These are phyloP conservation scores for Aurinia saxatilis DNA, from an alignment of 345 rosid genomes.

Conservation along the genomic window DNA sequence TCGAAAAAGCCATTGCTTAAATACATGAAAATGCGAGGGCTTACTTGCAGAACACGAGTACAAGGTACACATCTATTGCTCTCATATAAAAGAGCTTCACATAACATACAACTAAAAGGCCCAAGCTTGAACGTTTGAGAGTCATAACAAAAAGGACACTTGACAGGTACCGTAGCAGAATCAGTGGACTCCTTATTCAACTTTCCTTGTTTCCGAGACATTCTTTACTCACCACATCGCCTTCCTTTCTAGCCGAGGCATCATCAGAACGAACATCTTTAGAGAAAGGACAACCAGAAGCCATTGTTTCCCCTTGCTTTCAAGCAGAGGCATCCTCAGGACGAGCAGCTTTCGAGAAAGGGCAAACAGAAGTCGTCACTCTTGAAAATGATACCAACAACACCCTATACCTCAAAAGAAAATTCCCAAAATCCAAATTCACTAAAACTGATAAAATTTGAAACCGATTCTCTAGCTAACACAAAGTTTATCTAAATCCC, in stretches of 20 bases:
- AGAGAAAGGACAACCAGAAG: constrained; percentile 49
- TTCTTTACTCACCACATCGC: constrained; percentile 20
- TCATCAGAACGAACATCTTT: constrained; percentile 71
- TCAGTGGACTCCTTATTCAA: constrained; percentile 33
- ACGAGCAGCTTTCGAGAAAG: constrained; percentile 60
- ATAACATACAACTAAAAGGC: constrained; percentile 88
- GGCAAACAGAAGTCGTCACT: constrained; percentile 73
- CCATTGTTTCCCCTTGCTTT: not conserved
- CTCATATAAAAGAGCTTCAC: constrained; percentile 82
- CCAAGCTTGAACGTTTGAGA: constrained; percentile 89
- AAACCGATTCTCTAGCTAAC: not conserved
- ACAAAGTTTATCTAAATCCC: not conserved
- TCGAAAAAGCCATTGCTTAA: no score
- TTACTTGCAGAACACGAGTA: constrained; percentile 85
- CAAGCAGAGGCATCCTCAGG: constrained; percentile 36
- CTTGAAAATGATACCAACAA: no score
- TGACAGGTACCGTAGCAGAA: constrained; percentile 47
- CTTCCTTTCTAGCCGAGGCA: constrained; percentile 10
- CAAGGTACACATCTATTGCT: constrained; percentile 85
- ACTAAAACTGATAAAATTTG: not conserved
- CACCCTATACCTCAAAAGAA: constrained; percentile 5
- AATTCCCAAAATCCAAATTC: not conserved
- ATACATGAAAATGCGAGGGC: no score
- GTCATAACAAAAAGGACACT: constrained; percentile 92
- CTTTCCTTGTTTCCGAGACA: constrained; percentile 24